Base-by-base conservation (phyloP, 2,329 filamentous ascomycete genomes). In the Monosporascus sp. region DNA sequence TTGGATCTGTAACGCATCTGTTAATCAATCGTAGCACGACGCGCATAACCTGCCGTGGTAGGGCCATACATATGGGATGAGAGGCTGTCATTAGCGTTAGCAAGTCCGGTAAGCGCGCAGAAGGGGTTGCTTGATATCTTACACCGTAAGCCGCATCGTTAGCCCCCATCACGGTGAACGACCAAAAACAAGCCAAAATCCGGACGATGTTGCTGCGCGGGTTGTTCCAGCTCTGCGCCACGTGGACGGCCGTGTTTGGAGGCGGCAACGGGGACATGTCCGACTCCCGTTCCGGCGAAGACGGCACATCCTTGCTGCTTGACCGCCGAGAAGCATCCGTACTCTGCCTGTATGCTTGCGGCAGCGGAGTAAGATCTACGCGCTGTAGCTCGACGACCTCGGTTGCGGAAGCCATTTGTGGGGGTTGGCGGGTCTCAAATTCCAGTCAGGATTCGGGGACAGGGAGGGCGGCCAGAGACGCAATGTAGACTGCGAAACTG, bases 81-180 rank as follows among this genome's bases (percentile, higher is more conserved):
- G 62, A 44, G 77, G 71, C 75, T 77, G 50, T 54, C n/a, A 14
- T 27, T 20, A 41, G 18, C 37, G 9, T 48, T 48, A 45, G 51
- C 8, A 14, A 45, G 7, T 36, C 49, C 20, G 7, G 20, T 50
- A 36, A 45, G 49, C 49, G 36, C n/a, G 25, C 15, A 27, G 25
- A 38, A 50, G 11, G 17, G 24, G 7, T 14, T 14, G 18, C 22
- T 43, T 25, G 7, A 36, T 45, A 49, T 69, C 77, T 71, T 65
- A 80, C 79, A 57, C 81, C 81, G 51, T 82, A 82, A 11, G 79
- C 79, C 2, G 78, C 75, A 66, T 83, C 81, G 51, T 82, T 83
- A 9, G 78, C 75, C 0, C 83, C 83, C 64, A 82, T 78, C 1
- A 81, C 75, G 5, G 81, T 61, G 55, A 86, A 81, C 7, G 75